These are phyloP conservation scores for Yamadazyma olivae DNA, from an alignment of 805 yeast genomes.

Conservation along the genomic window DNA sequence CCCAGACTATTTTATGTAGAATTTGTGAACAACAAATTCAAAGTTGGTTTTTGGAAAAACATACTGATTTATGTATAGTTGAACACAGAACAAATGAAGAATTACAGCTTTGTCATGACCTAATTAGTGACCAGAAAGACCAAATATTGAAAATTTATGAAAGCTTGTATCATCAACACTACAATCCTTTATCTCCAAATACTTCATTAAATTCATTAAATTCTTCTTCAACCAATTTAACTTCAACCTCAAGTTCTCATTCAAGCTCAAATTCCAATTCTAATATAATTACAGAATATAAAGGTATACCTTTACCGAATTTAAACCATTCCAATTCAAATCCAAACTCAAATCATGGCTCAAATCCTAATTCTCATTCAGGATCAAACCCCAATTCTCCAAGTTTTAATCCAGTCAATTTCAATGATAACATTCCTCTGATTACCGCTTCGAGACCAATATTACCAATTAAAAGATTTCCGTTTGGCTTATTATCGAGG, in stretches of 20 bases:
- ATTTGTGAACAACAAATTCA: slow-evolving; percentile 92
- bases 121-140: slow-evolving; percentile 65
- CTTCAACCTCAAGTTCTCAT: slow-evolving; percentile 11
- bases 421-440: slow-evolving; percentile 14
- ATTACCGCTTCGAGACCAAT: slow-evolving; percentile 1
- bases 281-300: slow-evolving; percentile 44
- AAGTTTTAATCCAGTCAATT: slow-evolving; percentile 3
- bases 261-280: slow-evolving; percentile 12
- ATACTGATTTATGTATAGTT: slow-evolving; percentile 79
- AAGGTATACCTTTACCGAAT: slow-evolving; percentile 51
- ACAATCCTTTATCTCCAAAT: slow-evolving; percentile 1
- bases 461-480: slow-evolving; percentile 43
- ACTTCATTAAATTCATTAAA: slow-evolving; percentile 6
- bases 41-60: slow-evolving; percentile 94
- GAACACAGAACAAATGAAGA: slow-evolving; percentile 83
- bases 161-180: slow-evolving; percentile 24
- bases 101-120: slow-evolving; percentile 72
- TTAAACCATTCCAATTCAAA: slow-evolving; percentile 1
- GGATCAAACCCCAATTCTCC: slow-evolving; percentile 1
- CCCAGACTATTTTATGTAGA: slow-evolving; percentile 78
- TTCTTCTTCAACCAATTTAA: slow-evolving; percentile 9
- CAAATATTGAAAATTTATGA: slow-evolving; percentile 45
- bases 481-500: slow-evolving; percentile 57
- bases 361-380: not conserved
- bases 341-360: slow-evolving; percentile 2